Conservation (phyloP, 2,329 filamentous ascomycete genomes). For the Colletotrichum sojae region DNA sequence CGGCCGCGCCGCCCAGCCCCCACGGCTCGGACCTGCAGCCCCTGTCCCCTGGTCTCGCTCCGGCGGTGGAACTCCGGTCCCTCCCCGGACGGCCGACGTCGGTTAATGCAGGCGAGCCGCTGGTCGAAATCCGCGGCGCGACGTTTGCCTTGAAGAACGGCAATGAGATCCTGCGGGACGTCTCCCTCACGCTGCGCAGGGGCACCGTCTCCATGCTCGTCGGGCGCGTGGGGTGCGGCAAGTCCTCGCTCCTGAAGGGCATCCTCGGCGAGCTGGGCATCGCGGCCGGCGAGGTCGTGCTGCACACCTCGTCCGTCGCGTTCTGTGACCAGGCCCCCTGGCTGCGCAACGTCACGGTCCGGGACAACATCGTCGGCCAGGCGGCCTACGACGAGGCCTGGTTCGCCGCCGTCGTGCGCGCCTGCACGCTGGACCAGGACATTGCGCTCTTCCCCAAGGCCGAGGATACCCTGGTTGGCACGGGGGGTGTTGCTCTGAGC, state of each 20-base stretch:
- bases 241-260: slow-evolving; percentile 55
- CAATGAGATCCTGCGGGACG: slow-evolving; percentile 43
- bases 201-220: slow-evolving; percentile 53
- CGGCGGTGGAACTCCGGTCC: slow-evolving; percentile 5
- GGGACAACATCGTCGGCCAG: slow-evolving; percentile 55
- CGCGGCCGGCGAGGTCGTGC: slow-evolving; percentile 32
- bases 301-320: slow-evolving; percentile 47
- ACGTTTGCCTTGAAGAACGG: slow-evolving; percentile 41
- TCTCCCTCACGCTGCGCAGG: slow-evolving; percentile 43
- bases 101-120: slow-evolving; percentile 5
- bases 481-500: slow-evolving; percentile 58
- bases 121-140: slow-evolving; percentile 26
- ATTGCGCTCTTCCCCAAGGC: slow-evolving; percentile 49
- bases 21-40: slow-evolving; percentile 35
- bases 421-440: slow-evolving; percentile 54
- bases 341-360: slow-evolving; percentile 58
- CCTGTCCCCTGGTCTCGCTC: slow-evolving; percentile 31
- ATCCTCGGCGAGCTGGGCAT: slow-evolving; percentile 55
- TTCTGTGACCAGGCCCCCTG: slow-evolving; percentile 62
- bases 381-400: slow-evolving; percentile 47
- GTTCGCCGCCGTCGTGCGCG: slow-evolving; percentile 48
- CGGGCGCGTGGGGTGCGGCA: slow-evolving; percentile 61
- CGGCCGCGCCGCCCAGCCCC: neutral
- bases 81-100: neutral
- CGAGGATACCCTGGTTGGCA: slow-evolving; percentile 55